Evolutionary conservation across 2,329 filamentous ascomycete genomes (phyloP), one percentile per base, ranked within the genome.

Genomic region (Rasamsonia emersonii): DNA sequence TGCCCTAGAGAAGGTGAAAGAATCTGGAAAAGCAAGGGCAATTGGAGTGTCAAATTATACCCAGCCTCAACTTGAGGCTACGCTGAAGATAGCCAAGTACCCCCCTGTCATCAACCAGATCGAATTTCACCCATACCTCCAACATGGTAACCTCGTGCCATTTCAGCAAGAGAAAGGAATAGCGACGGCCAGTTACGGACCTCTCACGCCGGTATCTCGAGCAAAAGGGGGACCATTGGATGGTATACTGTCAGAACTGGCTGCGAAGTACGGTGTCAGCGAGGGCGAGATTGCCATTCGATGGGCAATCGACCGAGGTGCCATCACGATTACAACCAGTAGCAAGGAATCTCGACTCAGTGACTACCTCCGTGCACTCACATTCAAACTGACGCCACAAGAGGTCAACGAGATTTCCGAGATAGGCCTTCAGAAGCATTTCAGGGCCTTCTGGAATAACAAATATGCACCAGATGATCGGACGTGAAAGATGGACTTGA

Each of bases 231-330:
- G 75, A 0, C 75, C 75, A 0, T 51, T 73, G 2, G 73, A 77
- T 37, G 58, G 61, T 4, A 50, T 68, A n/a, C 50, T 77, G 25
- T 59, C 61, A 1, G 49, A 47, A 2, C 48, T 79, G 36, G 64
- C 70, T n/a, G 70, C 70, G 48, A 79, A 79, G 53, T 79, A 79
- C 47, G 71, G 63, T 1, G 75, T 78, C 26, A 65, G 51, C 32
- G 65, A 71, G 28, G 68, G 63, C 2, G 73, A 79, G 51, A 67
- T 79, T 32, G 54, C 65, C 30, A 46, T 79, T 33, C 57, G 75
- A 31, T 80, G 74, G 73, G 70, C 66, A 29, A 65, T 79, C 30
- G 74, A 79, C 42, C 72, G 75, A 44, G 73, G 73, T 15, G 53
- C 71, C 35, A 64, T 78, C 10, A 56, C 70, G 0, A 67, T 80